Evolutionary conservation across 176 grass and related monocot species (phyloP).

Genomic region (Carex pumila): DNA sequence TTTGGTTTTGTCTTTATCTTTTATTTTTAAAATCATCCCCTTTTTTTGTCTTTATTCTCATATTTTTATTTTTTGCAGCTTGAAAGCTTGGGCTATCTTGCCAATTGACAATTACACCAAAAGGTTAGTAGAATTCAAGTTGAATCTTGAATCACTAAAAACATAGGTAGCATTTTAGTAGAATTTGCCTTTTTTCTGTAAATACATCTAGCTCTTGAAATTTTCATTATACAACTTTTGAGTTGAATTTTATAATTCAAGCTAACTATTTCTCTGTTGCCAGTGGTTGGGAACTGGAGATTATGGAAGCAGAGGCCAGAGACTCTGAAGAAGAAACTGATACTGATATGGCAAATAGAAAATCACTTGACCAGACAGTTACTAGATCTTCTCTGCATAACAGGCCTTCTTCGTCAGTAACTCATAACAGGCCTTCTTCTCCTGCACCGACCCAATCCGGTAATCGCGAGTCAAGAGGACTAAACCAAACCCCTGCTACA

Average conservation of each 20-base stretch:
- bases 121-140: conserved; percentile 33
- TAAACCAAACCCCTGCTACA: background rate
- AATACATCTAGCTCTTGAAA: conserved; percentile 3
- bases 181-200: conserved; percentile 1
- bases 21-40: background rate
- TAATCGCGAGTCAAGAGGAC: background rate
- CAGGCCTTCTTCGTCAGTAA: conserved; percentile 18
- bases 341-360: conserved; percentile 15
- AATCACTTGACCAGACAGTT: conserved; percentile 14
- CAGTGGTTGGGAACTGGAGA: conserved; percentile 85
- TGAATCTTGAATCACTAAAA: conserved; percentile 7
- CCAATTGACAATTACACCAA: conserved; percentile 60
- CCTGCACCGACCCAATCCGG: background rate
- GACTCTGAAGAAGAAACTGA: conserved; percentile 69
- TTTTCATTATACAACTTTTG: conserved; percentile 6
- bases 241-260: background rate
- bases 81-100: conserved; percentile 77
- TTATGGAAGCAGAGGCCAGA: conserved; percentile 61
- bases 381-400: conserved; percentile 10
- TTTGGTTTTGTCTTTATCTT: conserved; percentile 1
- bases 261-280: conserved; percentile 24
- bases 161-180: background rate
- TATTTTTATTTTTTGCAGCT: conserved; percentile 38
- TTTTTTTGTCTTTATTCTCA: background rate
- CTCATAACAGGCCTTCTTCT: conserved; percentile 24